Conservation (phyloP, 2,329 filamentous ascomycete species). For the Aspergillus pseudoterreus region DNA sequence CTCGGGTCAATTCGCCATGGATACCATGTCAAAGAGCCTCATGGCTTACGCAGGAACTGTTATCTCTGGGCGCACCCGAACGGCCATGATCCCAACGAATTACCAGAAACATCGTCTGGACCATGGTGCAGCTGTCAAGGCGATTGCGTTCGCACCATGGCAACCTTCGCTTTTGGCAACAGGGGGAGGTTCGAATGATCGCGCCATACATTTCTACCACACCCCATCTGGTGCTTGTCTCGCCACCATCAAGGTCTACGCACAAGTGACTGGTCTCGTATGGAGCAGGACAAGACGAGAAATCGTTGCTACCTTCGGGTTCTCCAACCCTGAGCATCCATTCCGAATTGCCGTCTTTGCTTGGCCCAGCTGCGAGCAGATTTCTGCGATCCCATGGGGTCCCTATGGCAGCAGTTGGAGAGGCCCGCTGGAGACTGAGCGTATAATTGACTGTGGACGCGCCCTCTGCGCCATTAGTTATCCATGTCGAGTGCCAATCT, state of each 20-base stretch:
- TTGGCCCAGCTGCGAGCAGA: conserved; percentile 86
- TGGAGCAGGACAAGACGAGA: conserved; percentile 85
- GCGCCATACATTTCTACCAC: conserved; percentile 94
- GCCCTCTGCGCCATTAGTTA: conserved; percentile 88
- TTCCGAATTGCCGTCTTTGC: conserved; percentile 88
- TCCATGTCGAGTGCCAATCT: conserved; percentile 57
- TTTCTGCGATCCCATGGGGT: conserved; percentile 81
- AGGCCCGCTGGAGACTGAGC: conserved; percentile 17
- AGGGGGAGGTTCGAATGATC: conserved; percentile 89
- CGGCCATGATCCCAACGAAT: conserved; percentile 51
- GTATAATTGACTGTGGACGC: conserved; percentile 36
- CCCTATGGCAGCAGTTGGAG: conserved; percentile 45
- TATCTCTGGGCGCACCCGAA: conserved; percentile 31
- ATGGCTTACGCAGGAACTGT: conserved; percentile 24
- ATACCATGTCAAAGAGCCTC: conserved; percentile 17
- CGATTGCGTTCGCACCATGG: conserved; percentile 96
- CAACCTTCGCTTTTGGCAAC: conserved; percentile 81
- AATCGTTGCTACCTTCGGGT: conserved; percentile 91
- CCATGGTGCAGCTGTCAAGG: conserved; percentile 88
- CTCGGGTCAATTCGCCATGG: too few species aligned
- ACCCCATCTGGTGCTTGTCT: conserved; percentile 76
- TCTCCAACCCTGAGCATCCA: conserved; percentile 83
- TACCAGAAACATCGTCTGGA: conserved; percentile 68
- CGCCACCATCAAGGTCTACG: conserved; percentile 85
- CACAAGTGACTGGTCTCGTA: conserved; percentile 88